These are phyloP conservation scores for Colletotrichum nymphaeae DNA, from an alignment of 2,329 filamentous ascomycete genomes.

Conservation along the genomic window DNA sequence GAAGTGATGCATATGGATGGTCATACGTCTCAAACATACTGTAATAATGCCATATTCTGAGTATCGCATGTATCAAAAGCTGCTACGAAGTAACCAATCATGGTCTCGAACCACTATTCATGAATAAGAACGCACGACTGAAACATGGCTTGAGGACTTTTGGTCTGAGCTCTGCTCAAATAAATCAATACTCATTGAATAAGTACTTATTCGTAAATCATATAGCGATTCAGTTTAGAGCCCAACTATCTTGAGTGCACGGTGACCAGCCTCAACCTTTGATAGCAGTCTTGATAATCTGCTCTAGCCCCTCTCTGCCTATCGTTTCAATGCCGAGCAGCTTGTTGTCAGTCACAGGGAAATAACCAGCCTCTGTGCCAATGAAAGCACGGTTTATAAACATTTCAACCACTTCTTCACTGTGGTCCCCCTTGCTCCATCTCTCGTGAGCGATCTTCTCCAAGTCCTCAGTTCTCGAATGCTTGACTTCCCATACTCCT, in stretches of 20 bases:
- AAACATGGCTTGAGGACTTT: no score
- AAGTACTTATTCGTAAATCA: no score
- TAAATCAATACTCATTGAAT: no score
- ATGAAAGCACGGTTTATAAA: conserved; percentile 25
- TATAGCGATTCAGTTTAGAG: no score
- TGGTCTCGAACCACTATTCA: no score
- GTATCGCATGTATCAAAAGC: not conserved
- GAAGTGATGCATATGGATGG: not conserved
- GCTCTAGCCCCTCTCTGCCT: conserved; percentile 14
- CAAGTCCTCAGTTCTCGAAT: conserved; percentile 16
- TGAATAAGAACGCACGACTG: no score
- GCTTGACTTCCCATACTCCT: conserved; percentile 12
- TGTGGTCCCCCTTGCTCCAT: conserved; percentile 16
- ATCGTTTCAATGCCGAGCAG: conserved; percentile 18
- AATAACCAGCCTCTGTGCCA: conserved; percentile 19
- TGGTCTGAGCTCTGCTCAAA: no score
- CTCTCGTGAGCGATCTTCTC: conserved; percentile 15
- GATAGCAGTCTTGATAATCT: conserved; percentile 19
- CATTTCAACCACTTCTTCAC: conserved; percentile 23
- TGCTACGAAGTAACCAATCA: no score
- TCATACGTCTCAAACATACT: not conserved
- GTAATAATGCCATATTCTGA: not conserved
- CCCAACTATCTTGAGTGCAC: no score
- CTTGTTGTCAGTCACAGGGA: conserved; percentile 12
- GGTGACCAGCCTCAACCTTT: not conserved